These are phyloP conservation scores for Sextonia rubra DNA, from an alignment of 164 flowering plant genomes.

Conservation along the genomic window DNA sequence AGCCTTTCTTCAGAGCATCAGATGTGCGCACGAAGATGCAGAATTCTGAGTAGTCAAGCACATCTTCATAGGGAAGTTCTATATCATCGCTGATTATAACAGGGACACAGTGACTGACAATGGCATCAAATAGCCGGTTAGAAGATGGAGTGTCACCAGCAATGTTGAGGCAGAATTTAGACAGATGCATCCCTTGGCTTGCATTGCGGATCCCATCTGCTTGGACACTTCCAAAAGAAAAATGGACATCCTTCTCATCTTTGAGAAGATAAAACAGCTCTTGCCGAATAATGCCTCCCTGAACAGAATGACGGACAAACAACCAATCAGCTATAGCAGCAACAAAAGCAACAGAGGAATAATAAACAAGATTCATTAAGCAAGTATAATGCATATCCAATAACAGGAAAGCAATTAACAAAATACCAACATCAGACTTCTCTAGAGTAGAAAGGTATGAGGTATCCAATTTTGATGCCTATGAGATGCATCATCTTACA, in stretches of 20 bases:
- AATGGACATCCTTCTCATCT: conserved; percentile 76
- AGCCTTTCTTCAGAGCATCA: conserved; percentile 59
- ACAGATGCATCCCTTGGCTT: conserved; percentile 65
- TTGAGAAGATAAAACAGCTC: conserved; percentile 70
- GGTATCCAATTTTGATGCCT: neutral
- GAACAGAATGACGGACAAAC: conserved; percentile 7
- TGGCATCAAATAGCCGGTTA: conserved; percentile 83
- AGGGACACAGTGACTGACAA: conserved; percentile 88
- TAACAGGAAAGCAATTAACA: neutral
- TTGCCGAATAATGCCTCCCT: conserved; percentile 78
- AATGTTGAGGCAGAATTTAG: conserved; percentile 86
- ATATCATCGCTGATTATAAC: conserved; percentile 84
- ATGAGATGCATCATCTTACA: neutral
- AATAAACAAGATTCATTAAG: neutral
- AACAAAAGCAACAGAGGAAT: neutral
- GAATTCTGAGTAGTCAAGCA: conserved; percentile 73
- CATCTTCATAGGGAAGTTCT: conserved; percentile 89
- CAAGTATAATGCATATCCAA: neutral
- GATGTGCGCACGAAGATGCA: conserved; percentile 69
- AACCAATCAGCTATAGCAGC: neutral
- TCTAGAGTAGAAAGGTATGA: neutral
- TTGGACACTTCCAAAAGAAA: conserved; percentile 64
- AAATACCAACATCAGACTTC: neutral
- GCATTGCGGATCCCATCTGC: conserved; percentile 53
- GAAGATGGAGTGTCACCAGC: conserved; percentile 96